Evolutionary conservation across 352 stramenopile species (phyloP), one percentile per base, ranked within the genome.

Genomic region (Nothophytophthora sp.): DNA sequence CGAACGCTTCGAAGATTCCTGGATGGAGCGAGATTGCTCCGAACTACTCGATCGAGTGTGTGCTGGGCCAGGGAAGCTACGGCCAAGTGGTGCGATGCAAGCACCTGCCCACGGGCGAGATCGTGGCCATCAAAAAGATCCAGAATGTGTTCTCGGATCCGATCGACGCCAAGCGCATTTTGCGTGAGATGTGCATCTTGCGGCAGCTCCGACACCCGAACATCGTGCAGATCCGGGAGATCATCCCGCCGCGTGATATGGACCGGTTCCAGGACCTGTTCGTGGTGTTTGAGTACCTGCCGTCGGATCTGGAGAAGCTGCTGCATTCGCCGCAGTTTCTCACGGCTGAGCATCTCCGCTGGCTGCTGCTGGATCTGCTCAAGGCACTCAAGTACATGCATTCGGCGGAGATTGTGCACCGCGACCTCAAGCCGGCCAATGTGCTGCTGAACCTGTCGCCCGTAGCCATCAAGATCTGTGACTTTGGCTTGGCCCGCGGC

Each of bases 321-420:
- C 58, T 95, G 27, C 84, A 95, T 57, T 92, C 81, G 19, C 84
- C 84, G 16, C 84, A 95, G 54, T 95, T 92, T 24, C 51, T 95
- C 4, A 95, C 80, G 7, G 84, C 84, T 1, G 84, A 95, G 33
- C 84, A 95, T 50, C 50, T 95, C 48, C 76, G 84, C 4, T 95
- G 84, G 84, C 53, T 95, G n/a, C 60, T 95, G 8, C 49, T 95
- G 27, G 84, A 95, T 63, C 49, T 95, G 30, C 67, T 95, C 33
- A 95, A 95, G 61, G 84, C 84, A 27, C 69, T 95, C 41, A 95
- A 95, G 78, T 95, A 95, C 63, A 92, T 95, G 84, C 84, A 95
- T 65, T 92, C 81, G 18, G 82, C 85, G 5, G 77, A 91, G 61
- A 94, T 96, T 52, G 86, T 96, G 24, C 87, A 96, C 42, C 83